A percentile compares a stretch with the other conserved stretches of the same genome.
Conservation (phyloP, 495 filamentous ascomycete species). For the Polyplosphaeria fusca region DNA sequence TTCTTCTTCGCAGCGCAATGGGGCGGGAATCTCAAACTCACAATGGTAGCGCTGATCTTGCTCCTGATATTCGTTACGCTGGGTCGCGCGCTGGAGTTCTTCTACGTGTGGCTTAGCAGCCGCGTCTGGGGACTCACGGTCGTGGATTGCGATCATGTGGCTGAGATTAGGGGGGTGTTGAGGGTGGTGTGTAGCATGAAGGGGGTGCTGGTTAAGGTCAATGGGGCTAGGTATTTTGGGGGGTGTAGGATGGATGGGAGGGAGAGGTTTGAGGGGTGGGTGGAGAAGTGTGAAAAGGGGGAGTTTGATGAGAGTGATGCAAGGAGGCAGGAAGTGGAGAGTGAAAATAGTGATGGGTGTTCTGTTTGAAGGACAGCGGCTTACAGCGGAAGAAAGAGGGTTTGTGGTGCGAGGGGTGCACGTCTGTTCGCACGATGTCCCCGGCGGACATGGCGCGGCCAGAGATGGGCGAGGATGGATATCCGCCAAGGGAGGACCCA, state of each 20-base stretch:
- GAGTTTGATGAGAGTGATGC: no score
- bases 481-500: no score
- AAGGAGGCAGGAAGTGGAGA: no score
- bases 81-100: constrained; percentile 22
- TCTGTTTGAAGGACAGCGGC: no score
- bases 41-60: constrained; percentile 15
- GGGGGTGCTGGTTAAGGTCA: constrained; percentile 21
- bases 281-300: no score
- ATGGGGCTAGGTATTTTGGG: constrained; percentile 19
- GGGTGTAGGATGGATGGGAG: constrained; percentile 1
- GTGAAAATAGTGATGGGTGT: no score
- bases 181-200: constrained; percentile 32
- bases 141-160: constrained; percentile 12
- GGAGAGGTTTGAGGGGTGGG: no score
- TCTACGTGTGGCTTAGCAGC: constrained; percentile 24
- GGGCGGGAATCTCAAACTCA: constrained; percentile 31
- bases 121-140: constrained; percentile 18
- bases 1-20: constrained; percentile 35
- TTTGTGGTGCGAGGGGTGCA: no score
- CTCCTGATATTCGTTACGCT: constrained; percentile 27
- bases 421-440: no score
- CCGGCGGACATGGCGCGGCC: no score
- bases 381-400: no score
- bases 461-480: no score
- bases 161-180: constrained; percentile 15